Base-by-base conservation (phyloP, 306 rosid genomes). In the Prunus dulcis region DNA sequence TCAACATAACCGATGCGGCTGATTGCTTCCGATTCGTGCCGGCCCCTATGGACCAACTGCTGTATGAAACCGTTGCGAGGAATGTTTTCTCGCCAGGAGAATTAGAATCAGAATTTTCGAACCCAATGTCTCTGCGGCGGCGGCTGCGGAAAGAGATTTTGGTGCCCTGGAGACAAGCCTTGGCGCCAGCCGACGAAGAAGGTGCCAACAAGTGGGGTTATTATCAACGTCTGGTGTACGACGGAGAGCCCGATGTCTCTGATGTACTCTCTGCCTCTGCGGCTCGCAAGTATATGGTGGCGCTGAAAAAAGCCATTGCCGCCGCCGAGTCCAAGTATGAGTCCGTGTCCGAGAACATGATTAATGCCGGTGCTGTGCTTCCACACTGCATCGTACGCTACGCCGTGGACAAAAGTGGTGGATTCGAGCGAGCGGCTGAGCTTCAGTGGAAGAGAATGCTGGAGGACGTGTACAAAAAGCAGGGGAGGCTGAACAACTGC, bases 401-500 rank as follows among this genome's bases (percentile, higher is more conserved):
- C 27, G 15, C 81, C 0, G 23, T 82, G 22, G 6, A 41, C 0
- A 41, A 75, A 11, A 71, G 0, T 5, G 88, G 64, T 58, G 87
- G 51, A 10, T n/a, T 75, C 4, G 86, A 82, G 2, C 58, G 60
- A 56, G 91, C 88, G 5, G 90, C 91, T 4, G 90, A 88, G 79
- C 79, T 88, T 38, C 96, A 88, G 25, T 91, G 96, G 93, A 79
- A 78, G 72, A 88, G 91, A 76, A 85, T 88, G 84, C 87, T 91
- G 62, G 84, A 85, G 6, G 90, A 88, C 55, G 9, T 85, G 74
- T 41, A 57, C 27, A 27, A 23, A 11, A 76, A 78, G 72, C 51
- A 72, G 43, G 96, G 96, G 6, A 87, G 77, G 52, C 55, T 88
- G 78, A 85, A 38, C 28, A 85, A 79, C 19, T 85, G 86, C 43